A percentile compares a stretch with the other conserved stretches of the same genome.
These are phyloP conservation scores for Geum urbanum DNA, from an alignment of 306 rosid species.

Conservation along the genomic window DNA sequence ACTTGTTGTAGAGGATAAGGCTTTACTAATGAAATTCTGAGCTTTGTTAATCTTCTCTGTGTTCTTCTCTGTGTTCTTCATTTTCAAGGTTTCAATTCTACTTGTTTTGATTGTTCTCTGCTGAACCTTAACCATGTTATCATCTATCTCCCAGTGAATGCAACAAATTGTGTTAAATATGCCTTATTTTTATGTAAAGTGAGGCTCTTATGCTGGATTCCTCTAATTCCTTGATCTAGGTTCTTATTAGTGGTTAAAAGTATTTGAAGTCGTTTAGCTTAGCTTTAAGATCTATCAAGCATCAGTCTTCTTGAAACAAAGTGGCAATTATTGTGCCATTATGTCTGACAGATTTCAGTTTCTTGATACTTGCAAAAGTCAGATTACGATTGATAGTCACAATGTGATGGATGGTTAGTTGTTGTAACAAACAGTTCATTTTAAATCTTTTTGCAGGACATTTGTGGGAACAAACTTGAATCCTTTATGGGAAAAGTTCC, in stretches of 20 bases:
- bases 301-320: not conserved
- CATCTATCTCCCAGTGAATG: constrained; percentile 12
- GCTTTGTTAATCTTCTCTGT: no score
- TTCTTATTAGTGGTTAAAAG: not conserved
- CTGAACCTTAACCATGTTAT: no score
- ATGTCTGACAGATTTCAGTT: not conserved
- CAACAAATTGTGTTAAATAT: not conserved
- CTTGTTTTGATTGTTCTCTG: no score
- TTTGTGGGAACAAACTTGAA: constrained; percentile 88
- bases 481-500: constrained; percentile 75
- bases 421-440: constrained; percentile 6
- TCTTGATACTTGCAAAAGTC: not conserved
- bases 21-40: no score
- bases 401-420: not conserved
- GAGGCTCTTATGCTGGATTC: not conserved
- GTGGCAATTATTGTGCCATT: not conserved
- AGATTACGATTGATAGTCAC: not conserved
- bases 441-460: constrained; percentile 56
- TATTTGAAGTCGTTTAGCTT: not conserved
- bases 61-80: no score
- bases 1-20: no score
- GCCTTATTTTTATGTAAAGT: not conserved
- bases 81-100: no score
- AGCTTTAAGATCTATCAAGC: not conserved
- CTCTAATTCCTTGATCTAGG: not conserved